phyloP scores from a whole-genome alignment of 2,329 filamentous ascomycete species.

The Diplodia mutila region DNA sequence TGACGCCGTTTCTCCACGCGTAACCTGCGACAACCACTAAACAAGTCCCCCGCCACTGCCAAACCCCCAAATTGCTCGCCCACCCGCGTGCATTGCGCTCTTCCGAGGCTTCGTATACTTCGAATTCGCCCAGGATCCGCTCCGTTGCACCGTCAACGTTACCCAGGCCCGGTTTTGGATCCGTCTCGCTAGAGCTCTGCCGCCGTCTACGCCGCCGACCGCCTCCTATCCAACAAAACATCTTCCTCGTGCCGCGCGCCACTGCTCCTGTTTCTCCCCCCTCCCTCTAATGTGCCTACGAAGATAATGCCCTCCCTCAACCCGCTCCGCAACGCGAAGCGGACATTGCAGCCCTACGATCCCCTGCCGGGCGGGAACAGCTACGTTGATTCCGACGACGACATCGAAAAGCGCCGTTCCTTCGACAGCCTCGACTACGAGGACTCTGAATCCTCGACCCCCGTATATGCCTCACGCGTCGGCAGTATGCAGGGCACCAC shows the following conservation, averaged over 20 bases:
- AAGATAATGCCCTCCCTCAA: constrained; percentile 42
- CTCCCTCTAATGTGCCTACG: constrained; percentile 8
- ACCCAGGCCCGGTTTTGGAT: not conserved
- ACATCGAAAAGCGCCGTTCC: constrained; percentile 46
- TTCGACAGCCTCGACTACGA: constrained; percentile 41
- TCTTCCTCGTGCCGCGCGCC: not conserved
- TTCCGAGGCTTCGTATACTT: too few relatives aligned
- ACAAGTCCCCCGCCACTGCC: not conserved
- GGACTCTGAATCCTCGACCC: constrained; percentile 49
- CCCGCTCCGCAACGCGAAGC: constrained; percentile 42
- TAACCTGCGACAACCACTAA: constrained; percentile 4
- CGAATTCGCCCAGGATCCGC: not conserved
- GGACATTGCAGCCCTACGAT: constrained; percentile 40
- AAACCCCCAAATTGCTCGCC: not conserved
- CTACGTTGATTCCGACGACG: constrained; percentile 35
- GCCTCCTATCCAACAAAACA: constrained; percentile 12
- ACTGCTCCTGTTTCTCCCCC: not conserved
- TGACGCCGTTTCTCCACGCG: not conserved
- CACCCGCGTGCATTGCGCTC: not conserved
- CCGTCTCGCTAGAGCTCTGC: constrained; percentile 19
- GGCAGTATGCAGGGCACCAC: constrained; percentile 39
- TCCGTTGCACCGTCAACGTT: not conserved
- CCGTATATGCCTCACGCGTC: constrained; percentile 59
- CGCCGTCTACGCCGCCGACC: constrained; percentile 13
- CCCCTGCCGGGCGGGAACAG: constrained; percentile 31